Base-by-base conservation (phyloP, 148 eudicot genomes). In the Chenopodium quinoa region DNA sequence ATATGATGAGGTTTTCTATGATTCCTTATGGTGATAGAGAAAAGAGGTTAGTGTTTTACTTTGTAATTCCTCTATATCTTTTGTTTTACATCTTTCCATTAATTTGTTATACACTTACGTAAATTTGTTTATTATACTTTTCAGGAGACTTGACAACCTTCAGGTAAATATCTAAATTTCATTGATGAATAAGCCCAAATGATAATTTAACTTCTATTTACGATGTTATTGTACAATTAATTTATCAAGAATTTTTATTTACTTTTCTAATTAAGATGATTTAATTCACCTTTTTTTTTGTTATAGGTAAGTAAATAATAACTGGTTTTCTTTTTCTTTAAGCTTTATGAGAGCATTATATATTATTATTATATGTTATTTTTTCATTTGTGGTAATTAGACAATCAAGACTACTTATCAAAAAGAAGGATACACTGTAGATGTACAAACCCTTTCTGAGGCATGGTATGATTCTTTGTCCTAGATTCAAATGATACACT, bases 101-200 rank as follows among this genome's bases (percentile, higher is more conserved):
- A 64, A 25, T 17, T 44, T 56, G 27, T 19, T 66, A 50, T 70
- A 40, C 8, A n/a, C 16, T n/a, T 74, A 27, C 3, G 2, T 40
- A 40, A 40, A 40, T 44, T 37, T 46, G 23, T 75, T 4, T 44
- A 47, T 40, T 0, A 40, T 40, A 4, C 5, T 0, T 40, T 46
- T 16, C 52, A 85, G 87, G 83, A 82, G 87, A 82, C 83, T 46
- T 37, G 87, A 85, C 63, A 85, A 85, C 13, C 84, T 85, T 60
- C 80, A 75, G 82, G 87, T 85, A 75, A 46, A 25, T 9, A 54
- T 9, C 71, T 23, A 12, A 12, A 32, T 20, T 10, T 63, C 9
- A 16, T 66, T 12, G 4, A 20, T 40, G 40, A 40, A 40, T 40
- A 40, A 40, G 44, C 44, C 44, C 44, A 40, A 40, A 40, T 40